A percentile compares a stretch with the other conserved stretches of the same genome.
Evolutionary conservation across 2,329 filamentous ascomycete genomes (phyloP).

Genomic region (Verticillium dahliae): DNA sequence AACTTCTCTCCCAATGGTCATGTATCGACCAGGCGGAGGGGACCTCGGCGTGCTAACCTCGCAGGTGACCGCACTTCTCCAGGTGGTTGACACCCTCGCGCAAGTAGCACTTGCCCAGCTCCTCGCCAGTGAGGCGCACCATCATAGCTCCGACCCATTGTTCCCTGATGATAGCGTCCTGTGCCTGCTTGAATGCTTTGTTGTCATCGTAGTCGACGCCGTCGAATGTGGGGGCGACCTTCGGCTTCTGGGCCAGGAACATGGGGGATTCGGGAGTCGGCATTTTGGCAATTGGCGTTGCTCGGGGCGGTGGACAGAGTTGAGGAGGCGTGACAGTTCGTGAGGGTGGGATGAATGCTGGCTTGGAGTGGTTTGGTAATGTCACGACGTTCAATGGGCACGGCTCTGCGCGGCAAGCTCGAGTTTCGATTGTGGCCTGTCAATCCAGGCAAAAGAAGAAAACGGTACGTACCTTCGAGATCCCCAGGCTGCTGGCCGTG

Average conservation of each 20-base stretch:
- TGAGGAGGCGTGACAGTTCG: constrained; percentile 3
- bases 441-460: neutral
- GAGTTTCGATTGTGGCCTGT: neutral
- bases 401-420: neutral
- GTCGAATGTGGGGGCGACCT: constrained; percentile 75
- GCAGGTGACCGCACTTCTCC: constrained; percentile 75
- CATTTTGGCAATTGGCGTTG: constrained; percentile 40
- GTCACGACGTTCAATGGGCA: neutral
- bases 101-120: constrained; percentile 81
- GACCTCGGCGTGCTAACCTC: constrained; percentile 55
- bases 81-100: constrained; percentile 80
- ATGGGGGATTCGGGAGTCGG: constrained; percentile 76
- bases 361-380: neutral
- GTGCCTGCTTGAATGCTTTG: constrained; percentile 71
- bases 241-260: constrained; percentile 80
- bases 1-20: no score
- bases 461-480: neutral
- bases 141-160: constrained; percentile 91
- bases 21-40: neutral
- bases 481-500: neutral
- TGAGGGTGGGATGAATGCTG: constrained; percentile 1
- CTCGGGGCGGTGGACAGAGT: neutral
- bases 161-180: constrained; percentile 76
- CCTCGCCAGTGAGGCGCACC: constrained; percentile 73
- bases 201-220: constrained; percentile 84